Evolutionary conservation across 2,329 filamentous ascomycete species (phyloP).

Genomic region (Xylariales sp.): DNA sequence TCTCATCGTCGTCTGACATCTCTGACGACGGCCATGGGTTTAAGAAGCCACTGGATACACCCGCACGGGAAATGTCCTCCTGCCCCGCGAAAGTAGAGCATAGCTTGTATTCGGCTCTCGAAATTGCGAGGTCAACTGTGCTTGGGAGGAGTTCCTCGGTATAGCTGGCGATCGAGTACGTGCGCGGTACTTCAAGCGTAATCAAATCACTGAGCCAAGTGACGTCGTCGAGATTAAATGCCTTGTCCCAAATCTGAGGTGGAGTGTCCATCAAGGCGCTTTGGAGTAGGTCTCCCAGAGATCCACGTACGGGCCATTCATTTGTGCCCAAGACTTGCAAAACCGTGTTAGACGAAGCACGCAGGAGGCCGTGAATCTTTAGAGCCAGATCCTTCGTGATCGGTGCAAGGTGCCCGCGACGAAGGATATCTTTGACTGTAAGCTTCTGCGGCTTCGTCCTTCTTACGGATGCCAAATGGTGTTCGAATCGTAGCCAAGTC

Average conservation of each 20-base stretch:
- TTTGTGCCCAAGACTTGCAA: constrained; percentile 61
- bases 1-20: constrained; percentile 57
- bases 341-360: constrained; percentile 62
- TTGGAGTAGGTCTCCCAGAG: constrained; percentile 63
- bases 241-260: constrained; percentile 61
- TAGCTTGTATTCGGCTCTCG: constrained; percentile 62
- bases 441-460: constrained; percentile 49
- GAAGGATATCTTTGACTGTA: constrained; percentile 61
- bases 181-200: constrained; percentile 62
- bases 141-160: constrained; percentile 62
- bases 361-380: constrained; percentile 60
- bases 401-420: constrained; percentile 63
- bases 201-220: constrained; percentile 61
- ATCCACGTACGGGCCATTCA: constrained; percentile 64
- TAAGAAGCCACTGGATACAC: constrained; percentile 66
- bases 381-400: constrained; percentile 63
- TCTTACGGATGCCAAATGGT: constrained; percentile 57
- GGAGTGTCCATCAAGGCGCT: constrained; percentile 61
- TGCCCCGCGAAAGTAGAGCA: constrained; percentile 55
- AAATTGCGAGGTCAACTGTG: constrained; percentile 64
- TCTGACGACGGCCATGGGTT: constrained; percentile 59
- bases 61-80: constrained; percentile 52
- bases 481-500: constrained; percentile 61
- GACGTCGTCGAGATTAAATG: constrained; percentile 59
- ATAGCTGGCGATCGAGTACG: constrained; percentile 64